Percentiles rank a stretch among this genome's conserved stretches.
Evolutionary conservation across 768 basidiomycete species (phyloP).

Genomic region (Tylopilus felleus): DNA sequence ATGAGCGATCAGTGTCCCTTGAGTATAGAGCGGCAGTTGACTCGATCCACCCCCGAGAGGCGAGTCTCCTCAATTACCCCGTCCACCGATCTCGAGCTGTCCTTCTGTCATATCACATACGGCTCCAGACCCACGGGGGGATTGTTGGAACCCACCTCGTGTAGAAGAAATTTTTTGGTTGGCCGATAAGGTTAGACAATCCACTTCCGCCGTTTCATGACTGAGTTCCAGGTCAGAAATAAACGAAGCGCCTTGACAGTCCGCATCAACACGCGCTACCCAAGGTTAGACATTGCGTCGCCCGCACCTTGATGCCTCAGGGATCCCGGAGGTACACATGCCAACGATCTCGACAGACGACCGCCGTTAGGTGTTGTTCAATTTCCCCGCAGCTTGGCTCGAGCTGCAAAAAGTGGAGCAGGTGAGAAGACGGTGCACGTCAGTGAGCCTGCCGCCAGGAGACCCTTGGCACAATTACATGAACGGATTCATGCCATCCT

Average conservation of each 20-base stretch:
- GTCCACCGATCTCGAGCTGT: conserved; percentile 3
- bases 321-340: not conserved
- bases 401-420: not conserved
- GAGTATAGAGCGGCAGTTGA: not conserved
- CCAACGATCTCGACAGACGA: not conserved
- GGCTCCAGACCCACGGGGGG: not conserved
- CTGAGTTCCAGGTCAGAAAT: not conserved
- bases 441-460: not conserved
- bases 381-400: not conserved
- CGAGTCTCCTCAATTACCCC: not conserved
- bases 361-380: not conserved
- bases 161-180: not conserved
- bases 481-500: conserved; percentile 1
- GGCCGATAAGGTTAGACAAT: conserved; percentile 4
- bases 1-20: not conserved
- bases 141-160: conserved; percentile 3
- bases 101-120: not conserved
- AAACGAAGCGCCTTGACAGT: not conserved
- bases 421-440: not conserved
- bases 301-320: not conserved
- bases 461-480: not conserved
- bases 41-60: not conserved
- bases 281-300: not conserved
- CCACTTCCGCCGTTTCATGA: not conserved
- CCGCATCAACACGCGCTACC: conserved; percentile 7